A percentile compares a stretch with the other conserved stretches of the same genome.
Evolutionary conservation across 2,329 filamentous ascomycete genomes (phyloP).

Genomic region (Penicillium verrucosum): DNA sequence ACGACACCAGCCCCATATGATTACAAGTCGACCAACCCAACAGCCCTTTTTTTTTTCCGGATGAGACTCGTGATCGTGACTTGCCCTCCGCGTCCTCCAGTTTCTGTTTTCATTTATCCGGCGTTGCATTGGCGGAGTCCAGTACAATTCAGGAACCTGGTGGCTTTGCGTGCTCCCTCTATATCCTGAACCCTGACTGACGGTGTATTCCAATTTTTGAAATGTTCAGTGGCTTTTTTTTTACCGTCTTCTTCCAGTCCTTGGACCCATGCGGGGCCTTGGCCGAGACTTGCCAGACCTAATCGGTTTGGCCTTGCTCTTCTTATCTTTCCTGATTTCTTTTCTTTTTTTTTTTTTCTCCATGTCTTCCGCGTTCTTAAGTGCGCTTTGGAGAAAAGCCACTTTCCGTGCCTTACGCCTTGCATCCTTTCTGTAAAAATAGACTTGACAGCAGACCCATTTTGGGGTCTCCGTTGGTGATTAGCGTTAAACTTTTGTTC

Average conservation of each 20-base stretch:
- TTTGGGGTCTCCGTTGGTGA: conserved; percentile 32
- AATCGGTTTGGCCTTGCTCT: conserved; percentile 5
- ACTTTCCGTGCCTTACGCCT: conserved; percentile 7
- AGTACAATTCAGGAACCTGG: conserved; percentile 33
- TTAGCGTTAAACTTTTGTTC: conserved; percentile 35
- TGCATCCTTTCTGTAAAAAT: conserved; percentile 39
- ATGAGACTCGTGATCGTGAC: conserved; percentile 24
- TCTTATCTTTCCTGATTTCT: conserved; percentile 11
- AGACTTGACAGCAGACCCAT: conserved; percentile 31
- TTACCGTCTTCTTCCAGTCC: conserved; percentile 9
- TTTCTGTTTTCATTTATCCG: conserved; percentile 35
- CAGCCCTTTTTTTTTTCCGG: conserved; percentile 16
- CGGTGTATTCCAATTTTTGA: conserved; percentile 10
- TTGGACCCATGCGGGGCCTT: neutral
- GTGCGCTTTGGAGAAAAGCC: conserved; percentile 9
- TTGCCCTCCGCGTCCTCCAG: conserved; percentile 23
- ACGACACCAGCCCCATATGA: conserved; percentile 19
- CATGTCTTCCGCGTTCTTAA: conserved; percentile 10
- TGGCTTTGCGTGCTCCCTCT: conserved; percentile 29
- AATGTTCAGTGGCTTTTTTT: conserved; percentile 8
- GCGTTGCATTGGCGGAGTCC: conserved; percentile 38
- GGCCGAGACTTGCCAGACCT: neutral
- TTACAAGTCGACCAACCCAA: conserved; percentile 12
- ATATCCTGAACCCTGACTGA: conserved; percentile 28
- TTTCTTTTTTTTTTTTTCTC: neutral